Base-by-base conservation (phyloP, 805 yeast species). In the Wickerhamomyces bovis region DNA sequence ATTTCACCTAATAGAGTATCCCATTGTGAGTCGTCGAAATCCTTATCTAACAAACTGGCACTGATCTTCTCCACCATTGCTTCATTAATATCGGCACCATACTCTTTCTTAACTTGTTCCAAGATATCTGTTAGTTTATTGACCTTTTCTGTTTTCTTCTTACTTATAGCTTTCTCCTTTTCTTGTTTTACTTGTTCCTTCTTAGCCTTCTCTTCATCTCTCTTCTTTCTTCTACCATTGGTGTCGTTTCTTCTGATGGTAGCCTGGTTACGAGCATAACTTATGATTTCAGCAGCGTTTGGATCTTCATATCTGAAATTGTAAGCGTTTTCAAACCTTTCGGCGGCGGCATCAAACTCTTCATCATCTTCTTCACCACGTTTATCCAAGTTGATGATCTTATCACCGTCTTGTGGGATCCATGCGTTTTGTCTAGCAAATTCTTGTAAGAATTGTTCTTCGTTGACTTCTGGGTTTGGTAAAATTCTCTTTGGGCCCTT, bases 281-380 rank as follows among this genome's bases (percentile, higher is more conserved):
- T 84, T 18, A 90, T 84, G 64, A 94, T 87, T 59, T 92, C 97
- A 0, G 92, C 88, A 7, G 96, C 77, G 53, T 81, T 80, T 15
- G 96, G 89, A 58, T 90, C 97, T 67, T 94, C 99, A 63, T 78
- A 94, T 63, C 99, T 78, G 74, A 92, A 92, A 61, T 94, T 94
- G 68, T 90, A 92, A 0, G 96, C 97, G 52, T 81, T 80, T 66
- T 94, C 99, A 58, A 88, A 89, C 58, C 80, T 72, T 57, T 94
- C 99, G 6, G 85, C 97, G 2, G 95, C 94, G 39, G 88, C 86
- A 42, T 92, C 97, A 60, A 90, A 90, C 46, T 86, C 94, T 42
- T 84, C 92, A 56, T 89, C 95, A 48, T 82, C 89, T 44, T 69
- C 74, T 31, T 62, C 67, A 45, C 64, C 61, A 41, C 57, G 54